Evolutionary conservation across 2,329 filamentous ascomycete genomes (phyloP).

Genomic region (Tolypocladium capitatum): DNA sequence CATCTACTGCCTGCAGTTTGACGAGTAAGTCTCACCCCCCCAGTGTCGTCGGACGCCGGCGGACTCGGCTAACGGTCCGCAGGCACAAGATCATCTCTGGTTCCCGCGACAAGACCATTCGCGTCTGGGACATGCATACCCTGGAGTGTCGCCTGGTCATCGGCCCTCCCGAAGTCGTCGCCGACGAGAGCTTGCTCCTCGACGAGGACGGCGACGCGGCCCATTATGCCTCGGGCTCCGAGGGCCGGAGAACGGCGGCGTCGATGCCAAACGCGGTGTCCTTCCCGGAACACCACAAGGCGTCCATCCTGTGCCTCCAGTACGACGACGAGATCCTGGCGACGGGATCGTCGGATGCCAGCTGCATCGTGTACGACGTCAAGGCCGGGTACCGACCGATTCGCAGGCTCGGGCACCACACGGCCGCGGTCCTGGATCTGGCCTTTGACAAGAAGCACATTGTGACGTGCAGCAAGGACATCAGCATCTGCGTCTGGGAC

Average conservation of each 20-base stretch:
- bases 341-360: slow-evolving; percentile 85
- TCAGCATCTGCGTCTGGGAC: slow-evolving; percentile 89
- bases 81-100: slow-evolving; percentile 93
- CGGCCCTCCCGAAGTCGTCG: slow-evolving; percentile 57
- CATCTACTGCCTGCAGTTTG: slow-evolving; percentile 96
- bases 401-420: slow-evolving; percentile 63
- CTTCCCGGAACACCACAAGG: slow-evolving; percentile 62
- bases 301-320: slow-evolving; percentile 87
- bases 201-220: slow-evolving; percentile 36
- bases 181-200: slow-evolving; percentile 35
- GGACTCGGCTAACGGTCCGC: slow-evolving; percentile 19
- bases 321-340: slow-evolving; percentile 90
- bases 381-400: slow-evolving; percentile 67
- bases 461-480: slow-evolving; percentile 93
- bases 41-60: neutral
- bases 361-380: slow-evolving; percentile 84
- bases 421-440: slow-evolving; percentile 81
- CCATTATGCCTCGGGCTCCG: slow-evolving; percentile 42
- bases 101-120: slow-evolving; percentile 87
- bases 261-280: slow-evolving; percentile 42
- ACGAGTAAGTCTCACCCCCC: slow-evolving; percentile 52
- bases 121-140: slow-evolving; percentile 89
- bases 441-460: slow-evolving; percentile 88
- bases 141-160: slow-evolving; percentile 77
- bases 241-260: slow-evolving; percentile 30